Base-by-base conservation (phyloP, 495 filamentous ascomycete genomes). In the Apodospora peruviana region DNA sequence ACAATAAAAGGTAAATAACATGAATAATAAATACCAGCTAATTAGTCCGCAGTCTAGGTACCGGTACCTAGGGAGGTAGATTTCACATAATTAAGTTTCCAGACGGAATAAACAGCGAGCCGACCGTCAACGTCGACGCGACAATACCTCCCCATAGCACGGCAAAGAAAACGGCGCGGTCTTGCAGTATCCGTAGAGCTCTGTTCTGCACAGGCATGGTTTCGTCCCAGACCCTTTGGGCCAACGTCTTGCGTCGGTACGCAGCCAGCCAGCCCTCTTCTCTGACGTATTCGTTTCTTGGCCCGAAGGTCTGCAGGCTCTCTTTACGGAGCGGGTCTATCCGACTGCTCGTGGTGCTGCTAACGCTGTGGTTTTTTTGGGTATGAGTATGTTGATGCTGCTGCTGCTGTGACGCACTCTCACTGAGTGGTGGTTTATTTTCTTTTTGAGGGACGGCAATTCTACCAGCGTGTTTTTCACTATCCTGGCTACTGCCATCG, bases 131-230 rank as follows among this genome's bases (percentile, higher is more conserved):
- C 12, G 58, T 42, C 7, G 53, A 47, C 37, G 67, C 57, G 20
- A 66, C 51, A 19, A 68, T 45, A 19, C 67, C 54, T 7, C 58
- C 60, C 58, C 56, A 64, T n/a, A 72, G 12, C 2, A 71, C 43
- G 2, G 80, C 68, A 47, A 78, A 71, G 19, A 82, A 50, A 38
- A 85, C 78, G 40, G 78, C 80, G 14, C 73, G 78, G 56, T 87
- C 82, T 64, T 87, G 85, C 47, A 87, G 73, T 64, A 80, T 69
- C 27, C 77, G 71, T 40, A 88, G 58, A 40, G 76, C 76, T 14
- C 76, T 75, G 55, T 86, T 82, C 60, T 81, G 71, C 39, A 84
- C 78, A 68, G 74, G 80, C 29, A 80, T 66, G 49, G 82, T 75
- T 34, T 72, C 72, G 45, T 83, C 81, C 59, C 86, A 84, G 42